Evolutionary conservation across 2,329 filamentous ascomycete species (phyloP).

Genomic region (Penicillium aurantiogriseum): DNA sequence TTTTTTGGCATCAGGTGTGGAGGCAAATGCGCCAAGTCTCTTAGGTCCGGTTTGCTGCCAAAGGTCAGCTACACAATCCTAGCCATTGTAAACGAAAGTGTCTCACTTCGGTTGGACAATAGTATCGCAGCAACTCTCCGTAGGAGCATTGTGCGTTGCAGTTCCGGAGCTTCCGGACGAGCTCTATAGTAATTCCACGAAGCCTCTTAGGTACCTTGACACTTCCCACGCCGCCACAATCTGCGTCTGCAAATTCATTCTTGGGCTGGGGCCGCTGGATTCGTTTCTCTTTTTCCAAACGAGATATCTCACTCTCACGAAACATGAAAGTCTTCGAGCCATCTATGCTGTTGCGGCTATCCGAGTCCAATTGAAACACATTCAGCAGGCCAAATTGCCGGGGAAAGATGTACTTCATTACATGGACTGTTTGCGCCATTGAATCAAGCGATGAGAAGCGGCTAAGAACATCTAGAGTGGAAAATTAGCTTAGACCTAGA

Average conservation of each 20-base stretch:
- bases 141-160: slow-evolving; percentile 77
- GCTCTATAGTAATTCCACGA: slow-evolving; percentile 56
- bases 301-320: slow-evolving; percentile 75
- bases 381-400: slow-evolving; percentile 88
- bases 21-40: slow-evolving; percentile 16
- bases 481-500: neutral
- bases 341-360: slow-evolving; percentile 66
- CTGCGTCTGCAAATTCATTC: slow-evolving; percentile 3
- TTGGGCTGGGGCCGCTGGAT: neutral
- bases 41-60: slow-evolving; percentile 25
- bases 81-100: neutral
- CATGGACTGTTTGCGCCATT: slow-evolving; percentile 59
- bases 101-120: slow-evolving; percentile 64
- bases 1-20: neutral
- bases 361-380: slow-evolving; percentile 73
- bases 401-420: slow-evolving; percentile 93
- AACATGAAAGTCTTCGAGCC: slow-evolving; percentile 80
- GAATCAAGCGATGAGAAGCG: slow-evolving; percentile 53
- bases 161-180: slow-evolving; percentile 68
- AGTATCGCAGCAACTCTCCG: slow-evolving; percentile 70
- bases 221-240: neutral
- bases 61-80: slow-evolving; percentile 12
- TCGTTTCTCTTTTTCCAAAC: slow-evolving; percentile 18
- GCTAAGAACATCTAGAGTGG: slow-evolving; percentile 70
- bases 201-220: slow-evolving; percentile 51